Conservation (phyloP, 306 rosid species). For the Potentilla sterilis region DNA sequence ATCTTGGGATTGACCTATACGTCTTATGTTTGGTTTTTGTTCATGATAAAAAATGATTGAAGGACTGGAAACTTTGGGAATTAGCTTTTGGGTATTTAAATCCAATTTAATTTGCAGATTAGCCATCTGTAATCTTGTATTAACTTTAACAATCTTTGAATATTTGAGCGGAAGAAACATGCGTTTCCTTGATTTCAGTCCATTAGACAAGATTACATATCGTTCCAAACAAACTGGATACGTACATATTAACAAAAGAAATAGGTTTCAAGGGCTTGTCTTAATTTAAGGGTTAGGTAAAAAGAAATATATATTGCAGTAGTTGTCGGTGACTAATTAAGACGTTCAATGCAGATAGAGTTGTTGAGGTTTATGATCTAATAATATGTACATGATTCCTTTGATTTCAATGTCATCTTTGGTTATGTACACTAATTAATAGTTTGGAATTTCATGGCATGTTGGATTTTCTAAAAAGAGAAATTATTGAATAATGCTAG, state of each 20-base stretch:
- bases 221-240: slow-evolving; percentile 9
- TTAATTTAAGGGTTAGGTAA: slow-evolving; percentile 33
- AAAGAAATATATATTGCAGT: background rate
- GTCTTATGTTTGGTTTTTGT: background rate
- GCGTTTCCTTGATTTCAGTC: slow-evolving; percentile 5
- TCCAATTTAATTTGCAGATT: background rate
- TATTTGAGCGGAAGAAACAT: slow-evolving; percentile 1
- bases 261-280: slow-evolving; percentile 22
- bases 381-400: background rate
- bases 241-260: slow-evolving; percentile 2
- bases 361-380: slow-evolving; percentile 1
- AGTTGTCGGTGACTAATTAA: slow-evolving; percentile 1
- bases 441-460: slow-evolving; percentile 17
- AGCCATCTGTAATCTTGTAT: background rate
- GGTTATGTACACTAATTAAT: background rate
- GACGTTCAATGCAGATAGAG: background rate
- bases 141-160: background rate
- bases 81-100: background rate
- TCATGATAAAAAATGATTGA: background rate
- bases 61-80: background rate
- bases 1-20: background rate
- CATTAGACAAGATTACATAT: slow-evolving; percentile 21
- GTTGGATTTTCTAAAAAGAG: background rate
- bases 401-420: slow-evolving; percentile 1
- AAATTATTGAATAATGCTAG: too few species aligned